A percentile compares a stretch with the other conserved stretches of the same genome.
These are phyloP conservation scores for Phytophthora agathidicida DNA, from an alignment of 352 stramenopile species.

Conservation along the genomic window DNA sequence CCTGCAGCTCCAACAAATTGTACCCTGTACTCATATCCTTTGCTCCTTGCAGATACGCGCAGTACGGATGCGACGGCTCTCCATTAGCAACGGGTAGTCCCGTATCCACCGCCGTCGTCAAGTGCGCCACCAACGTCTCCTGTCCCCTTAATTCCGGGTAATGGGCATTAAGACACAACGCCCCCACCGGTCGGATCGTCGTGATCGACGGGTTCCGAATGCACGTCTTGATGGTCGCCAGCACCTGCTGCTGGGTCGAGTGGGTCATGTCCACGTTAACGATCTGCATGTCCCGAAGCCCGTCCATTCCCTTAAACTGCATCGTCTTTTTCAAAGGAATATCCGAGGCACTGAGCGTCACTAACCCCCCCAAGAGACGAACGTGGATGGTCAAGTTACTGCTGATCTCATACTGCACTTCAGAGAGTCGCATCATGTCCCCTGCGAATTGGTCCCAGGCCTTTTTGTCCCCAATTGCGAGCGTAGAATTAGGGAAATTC, in stretches of 20 bases:
- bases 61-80: constrained; percentile 65
- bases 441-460: constrained; percentile 70
- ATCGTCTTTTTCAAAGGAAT: constrained; percentile 63
- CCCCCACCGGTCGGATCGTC: constrained; percentile 67
- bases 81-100: constrained; percentile 49
- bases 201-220: constrained; percentile 83
- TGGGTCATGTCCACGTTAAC: constrained; percentile 60
- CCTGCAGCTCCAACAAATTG: constrained; percentile 72
- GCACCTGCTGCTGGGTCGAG: constrained; percentile 64
- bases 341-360: constrained; percentile 51
- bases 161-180: constrained; percentile 67
- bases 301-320: constrained; percentile 65
- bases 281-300: constrained; percentile 71
- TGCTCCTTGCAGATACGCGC: constrained; percentile 32
- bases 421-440: constrained; percentile 59
- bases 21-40: constrained; percentile 56
- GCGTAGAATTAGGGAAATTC: constrained; percentile 51
- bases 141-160: constrained; percentile 47
- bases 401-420: constrained; percentile 58
- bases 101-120: constrained; percentile 44
- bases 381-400: constrained; percentile 60
- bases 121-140: constrained; percentile 58
- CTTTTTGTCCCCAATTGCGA: constrained; percentile 60
- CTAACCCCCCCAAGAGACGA: constrained; percentile 50
- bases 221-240: constrained; percentile 79